Percentiles rank a stretch among this genome's conserved stretches.
Conservation (phyloP, 768 basidiomycete genomes). For the Russula earlei region DNA sequence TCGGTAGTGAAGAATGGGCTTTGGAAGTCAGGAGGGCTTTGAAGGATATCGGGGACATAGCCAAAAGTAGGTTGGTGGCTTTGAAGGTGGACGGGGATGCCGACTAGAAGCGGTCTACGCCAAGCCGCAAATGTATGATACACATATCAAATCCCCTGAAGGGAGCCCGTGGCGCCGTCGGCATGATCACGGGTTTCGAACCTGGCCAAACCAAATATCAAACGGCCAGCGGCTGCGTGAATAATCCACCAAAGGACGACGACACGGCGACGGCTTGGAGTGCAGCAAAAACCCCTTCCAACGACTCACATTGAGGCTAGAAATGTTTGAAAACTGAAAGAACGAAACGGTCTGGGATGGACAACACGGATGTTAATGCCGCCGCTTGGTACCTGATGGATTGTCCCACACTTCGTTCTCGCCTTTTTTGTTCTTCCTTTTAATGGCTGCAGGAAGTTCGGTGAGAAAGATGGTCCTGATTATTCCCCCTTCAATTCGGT, state of each 20-base stretch:
- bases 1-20: slow-evolving; percentile 43
- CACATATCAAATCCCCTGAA: no score
- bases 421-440: background rate
- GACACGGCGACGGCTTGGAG: no score
- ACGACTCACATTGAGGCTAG: no score
- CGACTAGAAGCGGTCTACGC: background rate
- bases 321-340: no score
- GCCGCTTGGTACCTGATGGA: background rate
- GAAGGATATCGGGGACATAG: slow-evolving; percentile 64
- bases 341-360: no score
- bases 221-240: no score
- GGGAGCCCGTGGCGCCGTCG: no score
- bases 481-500: background rate
- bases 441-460: background rate
- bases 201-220: no score
- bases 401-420: background rate
- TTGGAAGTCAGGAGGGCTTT: slow-evolving; percentile 66
- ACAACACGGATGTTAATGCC: no score
- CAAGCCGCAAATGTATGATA: background rate
- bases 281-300: no score
- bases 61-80: slow-evolving; percentile 51
- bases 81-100: slow-evolving; percentile 32
- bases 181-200: background rate
- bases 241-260: no score
- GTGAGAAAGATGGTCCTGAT: background rate